Evolutionary conservation across 495 filamentous ascomycete genomes (phyloP).

Genomic region (Penicillium lagena): DNA sequence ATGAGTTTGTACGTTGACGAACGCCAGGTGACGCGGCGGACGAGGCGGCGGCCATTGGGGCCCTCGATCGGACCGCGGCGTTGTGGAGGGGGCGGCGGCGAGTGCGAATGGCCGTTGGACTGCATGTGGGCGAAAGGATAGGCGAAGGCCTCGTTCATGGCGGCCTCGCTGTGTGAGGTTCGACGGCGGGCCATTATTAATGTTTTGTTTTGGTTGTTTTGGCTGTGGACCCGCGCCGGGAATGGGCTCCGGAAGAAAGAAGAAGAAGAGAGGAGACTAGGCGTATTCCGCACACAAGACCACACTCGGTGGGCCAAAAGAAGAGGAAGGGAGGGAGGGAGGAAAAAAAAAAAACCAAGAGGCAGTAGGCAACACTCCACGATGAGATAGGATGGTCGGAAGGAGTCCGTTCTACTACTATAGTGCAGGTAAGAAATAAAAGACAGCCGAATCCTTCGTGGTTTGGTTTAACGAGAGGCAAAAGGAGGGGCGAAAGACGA

Average conservation of each 20-base stretch:
- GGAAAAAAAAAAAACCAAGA: constrained; percentile 1
- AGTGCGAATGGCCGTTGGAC: constrained; percentile 13
- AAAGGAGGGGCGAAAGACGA: constrained; percentile 4
- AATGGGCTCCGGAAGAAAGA: constrained; percentile 1
- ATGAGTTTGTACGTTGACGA: constrained; percentile 45
- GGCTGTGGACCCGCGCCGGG: constrained; percentile 2
- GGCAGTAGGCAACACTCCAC: background rate
- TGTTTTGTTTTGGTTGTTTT: constrained; percentile 2
- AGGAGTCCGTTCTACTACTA: no score
- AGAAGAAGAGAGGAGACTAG: constrained; percentile 6
- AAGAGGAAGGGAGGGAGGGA: background rate
- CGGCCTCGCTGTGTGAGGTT: constrained; percentile 35
- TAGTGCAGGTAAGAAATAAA: no score
- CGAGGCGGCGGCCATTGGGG: constrained; percentile 37
- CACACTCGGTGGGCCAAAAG: background rate
- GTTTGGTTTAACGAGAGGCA: background rate
- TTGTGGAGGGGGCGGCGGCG: constrained; percentile 7
- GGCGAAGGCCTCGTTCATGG: constrained; percentile 30
- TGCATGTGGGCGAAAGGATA: constrained; percentile 24
- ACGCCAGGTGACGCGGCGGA: constrained; percentile 45
- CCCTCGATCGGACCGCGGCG: constrained; percentile 40
- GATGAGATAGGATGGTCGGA: no score
- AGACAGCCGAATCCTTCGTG: no score
- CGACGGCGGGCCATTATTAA: constrained; percentile 37
- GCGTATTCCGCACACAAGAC: background rate